phyloP scores from a whole-genome alignment of 257 asterid species.

The Solanum piurae region DNA sequence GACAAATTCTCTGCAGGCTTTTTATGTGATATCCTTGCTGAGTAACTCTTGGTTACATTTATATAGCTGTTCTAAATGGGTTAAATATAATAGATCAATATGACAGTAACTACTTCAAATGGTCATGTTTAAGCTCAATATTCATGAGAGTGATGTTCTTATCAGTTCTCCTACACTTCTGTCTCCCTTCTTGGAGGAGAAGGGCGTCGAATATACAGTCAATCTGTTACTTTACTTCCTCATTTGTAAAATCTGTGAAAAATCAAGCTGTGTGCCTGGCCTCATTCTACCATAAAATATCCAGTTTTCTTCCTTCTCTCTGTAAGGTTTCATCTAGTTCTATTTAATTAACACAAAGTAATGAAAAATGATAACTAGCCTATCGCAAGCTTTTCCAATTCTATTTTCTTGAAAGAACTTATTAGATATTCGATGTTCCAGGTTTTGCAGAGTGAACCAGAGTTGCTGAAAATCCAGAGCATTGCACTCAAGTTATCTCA shows the following conservation, averaged over 20 bases:
- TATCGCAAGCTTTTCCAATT: not conserved
- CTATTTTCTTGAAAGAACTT: not conserved
- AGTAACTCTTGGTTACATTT: not conserved
- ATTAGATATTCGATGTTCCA: conserved; percentile 12
- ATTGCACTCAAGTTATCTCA: conserved; percentile 37
- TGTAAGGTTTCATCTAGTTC: not conserved
- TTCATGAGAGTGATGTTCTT: not conserved
- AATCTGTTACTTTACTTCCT: not conserved
- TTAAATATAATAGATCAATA: not conserved
- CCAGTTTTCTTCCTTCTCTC: not conserved
- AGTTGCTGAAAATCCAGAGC: conserved; percentile 53
- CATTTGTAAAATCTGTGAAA: not conserved
- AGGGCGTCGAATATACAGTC: not conserved
- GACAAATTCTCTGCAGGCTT: not conserved
- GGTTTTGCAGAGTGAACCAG: conserved; percentile 62
- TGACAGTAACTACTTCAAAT: not conserved
- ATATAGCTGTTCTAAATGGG: not conserved
- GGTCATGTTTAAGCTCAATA: not conserved
- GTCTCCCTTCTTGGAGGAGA: not conserved
- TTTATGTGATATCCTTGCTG: not conserved
- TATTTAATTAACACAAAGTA: not conserved
- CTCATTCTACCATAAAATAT: not conserved
- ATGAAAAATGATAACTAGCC: not conserved
- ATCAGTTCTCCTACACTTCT: not conserved
- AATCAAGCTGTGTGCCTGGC: not conserved